A percentile compares a stretch with the other conserved stretches of the same genome.
These are phyloP conservation scores for Bisporella sp. DNA, from an alignment of 2,329 filamentous ascomycete genomes.

Conservation along the genomic window DNA sequence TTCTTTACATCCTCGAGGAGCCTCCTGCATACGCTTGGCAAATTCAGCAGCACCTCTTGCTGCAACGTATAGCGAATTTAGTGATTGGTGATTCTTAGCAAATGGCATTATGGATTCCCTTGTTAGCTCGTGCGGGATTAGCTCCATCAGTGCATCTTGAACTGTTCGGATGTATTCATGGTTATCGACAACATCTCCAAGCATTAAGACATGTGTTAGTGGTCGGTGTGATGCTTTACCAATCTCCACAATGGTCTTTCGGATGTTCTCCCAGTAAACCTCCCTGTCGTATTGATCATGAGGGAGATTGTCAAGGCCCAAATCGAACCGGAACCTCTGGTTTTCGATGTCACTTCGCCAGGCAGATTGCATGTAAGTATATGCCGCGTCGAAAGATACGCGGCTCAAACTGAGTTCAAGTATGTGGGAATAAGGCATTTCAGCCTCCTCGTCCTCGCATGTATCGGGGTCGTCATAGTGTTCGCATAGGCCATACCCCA, in stretches of 20 bases:
- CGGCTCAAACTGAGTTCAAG: neutral
- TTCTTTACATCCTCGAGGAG: too few species aligned
- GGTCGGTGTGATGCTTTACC: neutral
- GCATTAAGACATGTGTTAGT: neutral
- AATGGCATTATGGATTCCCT: too few species aligned
- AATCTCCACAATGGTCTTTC: neutral
- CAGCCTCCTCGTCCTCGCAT: neutral
- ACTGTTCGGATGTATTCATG: neutral
- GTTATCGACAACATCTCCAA: neutral
- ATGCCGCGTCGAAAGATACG: neutral
- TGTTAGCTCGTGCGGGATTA: too few species aligned
- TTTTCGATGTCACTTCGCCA: neutral
- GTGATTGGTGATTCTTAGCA: too few species aligned
- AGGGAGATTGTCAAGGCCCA: neutral
- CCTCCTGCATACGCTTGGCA: too few species aligned
- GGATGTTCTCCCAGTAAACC: neutral
- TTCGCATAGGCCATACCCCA: neutral
- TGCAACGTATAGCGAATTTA: too few species aligned
- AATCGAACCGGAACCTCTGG: neutral
- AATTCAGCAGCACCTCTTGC: too few species aligned
- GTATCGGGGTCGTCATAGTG: neutral
- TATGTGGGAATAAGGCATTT: neutral
- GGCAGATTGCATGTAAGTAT: slow-evolving; percentile 1
- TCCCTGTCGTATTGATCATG: neutral
- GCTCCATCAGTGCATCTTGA: neutral